Percentiles rank a stretch among this genome's conserved stretches.
phyloP scores from a whole-genome alignment of 2,329 filamentous ascomycete genomes.

The Fusarium lateritium region DNA sequence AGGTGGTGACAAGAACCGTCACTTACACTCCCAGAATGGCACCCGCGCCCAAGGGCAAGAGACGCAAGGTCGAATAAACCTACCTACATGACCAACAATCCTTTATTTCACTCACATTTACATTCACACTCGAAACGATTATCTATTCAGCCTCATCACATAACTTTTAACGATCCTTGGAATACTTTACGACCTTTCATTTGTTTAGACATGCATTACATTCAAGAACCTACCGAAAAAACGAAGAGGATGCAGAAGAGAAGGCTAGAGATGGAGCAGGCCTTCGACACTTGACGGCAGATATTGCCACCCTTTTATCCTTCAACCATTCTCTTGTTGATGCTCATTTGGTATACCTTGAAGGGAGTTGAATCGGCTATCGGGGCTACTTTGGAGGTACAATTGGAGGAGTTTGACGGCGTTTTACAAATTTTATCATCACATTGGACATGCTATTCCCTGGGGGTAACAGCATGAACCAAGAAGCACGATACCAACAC shows the following conservation, averaged over 20 bases:
- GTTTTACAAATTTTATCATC: slow-evolving; percentile 44
- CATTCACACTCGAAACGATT: slow-evolving; percentile 20
- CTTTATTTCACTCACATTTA: slow-evolving; percentile 6
- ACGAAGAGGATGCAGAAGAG: slow-evolving; percentile 35
- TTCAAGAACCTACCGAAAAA: slow-evolving; percentile 38
- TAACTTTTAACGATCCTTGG: slow-evolving; percentile 41
- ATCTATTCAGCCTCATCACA: slow-evolving; percentile 19
- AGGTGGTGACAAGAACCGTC: slow-evolving; percentile 94
- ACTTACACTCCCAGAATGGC: slow-evolving; percentile 91
- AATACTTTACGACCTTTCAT: slow-evolving; percentile 46
- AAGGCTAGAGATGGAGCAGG: slow-evolving; percentile 35
- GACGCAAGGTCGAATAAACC: slow-evolving; percentile 76
- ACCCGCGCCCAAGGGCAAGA: slow-evolving; percentile 92
- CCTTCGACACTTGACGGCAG: slow-evolving; percentile 31
- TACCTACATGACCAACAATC: not conserved
- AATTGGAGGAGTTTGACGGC: slow-evolving; percentile 49
- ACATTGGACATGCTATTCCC: slow-evolving; percentile 46
- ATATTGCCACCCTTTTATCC: slow-evolving; percentile 25
- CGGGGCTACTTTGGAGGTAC: slow-evolving; percentile 42
- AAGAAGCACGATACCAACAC: slow-evolving; percentile 50
- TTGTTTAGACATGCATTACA: slow-evolving; percentile 48
- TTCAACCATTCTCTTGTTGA: slow-evolving; percentile 37
- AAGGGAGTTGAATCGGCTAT: slow-evolving; percentile 40
- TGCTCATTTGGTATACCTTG: slow-evolving; percentile 33
- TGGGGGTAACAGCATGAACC: slow-evolving; percentile 42